Conservation (phyloP, 169 alveolate genomes). For the Eimeria maxima region DNA sequence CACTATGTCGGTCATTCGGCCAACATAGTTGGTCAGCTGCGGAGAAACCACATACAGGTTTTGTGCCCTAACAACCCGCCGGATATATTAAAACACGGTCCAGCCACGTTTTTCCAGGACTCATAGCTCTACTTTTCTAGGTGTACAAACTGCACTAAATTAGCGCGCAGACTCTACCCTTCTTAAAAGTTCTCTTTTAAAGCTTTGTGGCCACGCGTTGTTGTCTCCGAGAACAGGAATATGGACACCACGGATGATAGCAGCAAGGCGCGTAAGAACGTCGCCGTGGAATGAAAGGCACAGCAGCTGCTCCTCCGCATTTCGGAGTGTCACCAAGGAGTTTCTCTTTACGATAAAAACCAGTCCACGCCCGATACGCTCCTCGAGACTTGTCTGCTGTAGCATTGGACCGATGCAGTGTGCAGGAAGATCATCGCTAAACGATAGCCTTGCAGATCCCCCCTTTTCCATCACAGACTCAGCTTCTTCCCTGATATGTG, state of each 20-base stretch:
- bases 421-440: constrained; percentile 60
- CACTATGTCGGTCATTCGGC: constrained; percentile 69
- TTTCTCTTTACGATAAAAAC: constrained; percentile 33
- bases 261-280: constrained; percentile 41
- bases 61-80: neutral
- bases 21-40: constrained; percentile 48
- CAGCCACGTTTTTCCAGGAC: neutral
- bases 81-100: neutral
- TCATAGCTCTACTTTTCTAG: neutral
- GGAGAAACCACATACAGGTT: neutral
- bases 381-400: neutral
- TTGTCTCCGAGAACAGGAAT: constrained; percentile 49
- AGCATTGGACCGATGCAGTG: constrained; percentile 21
- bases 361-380: neutral
- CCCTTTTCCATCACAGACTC: neutral
- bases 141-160: neutral
- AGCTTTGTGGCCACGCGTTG: constrained; percentile 69
- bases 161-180: neutral
- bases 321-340: neutral
- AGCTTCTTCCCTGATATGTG: neutral
- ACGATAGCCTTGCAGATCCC: constrained; percentile 16
- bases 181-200: constrained; percentile 33
- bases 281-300: constrained; percentile 56
- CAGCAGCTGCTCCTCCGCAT: constrained; percentile 41
- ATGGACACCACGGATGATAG: constrained; percentile 58